Base-by-base conservation (phyloP, 306 rosid species). In the Vigna trinervia region DNA sequence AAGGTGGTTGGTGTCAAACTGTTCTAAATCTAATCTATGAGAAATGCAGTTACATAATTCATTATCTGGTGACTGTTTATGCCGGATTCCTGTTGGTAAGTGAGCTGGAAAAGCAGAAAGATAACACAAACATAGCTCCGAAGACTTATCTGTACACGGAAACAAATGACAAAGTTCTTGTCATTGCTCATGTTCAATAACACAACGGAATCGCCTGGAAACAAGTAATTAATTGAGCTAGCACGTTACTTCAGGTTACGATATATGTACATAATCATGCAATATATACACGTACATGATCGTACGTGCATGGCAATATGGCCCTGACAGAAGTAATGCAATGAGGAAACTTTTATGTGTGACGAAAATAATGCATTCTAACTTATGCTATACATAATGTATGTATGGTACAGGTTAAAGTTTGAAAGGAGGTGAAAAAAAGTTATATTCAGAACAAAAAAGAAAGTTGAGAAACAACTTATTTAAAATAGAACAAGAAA, bases 381-480 rank as follows among this genome's bases (percentile, higher is more conserved):
- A 8, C 72, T 48, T 64, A 36, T 5, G 54, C 63, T 76, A 52
- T 75, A 22, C 34, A 39, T 8, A 39, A 48, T 75, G 64, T 76
- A 64, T 63, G 63, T 43, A 39, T 66, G 74, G 67, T 65, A 77
- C 67, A 34, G 8, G 38, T 5, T 4, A 34, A 34, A 34, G 38
- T 5, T 4, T 34, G 38, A 5, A 34, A 1, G 38, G 38, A 34
- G 38, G 38, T 34, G 38, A 5, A 34, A 34, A 26, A 34, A 34
- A 34, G 7, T 34, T 34, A 5, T 5, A 5, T 34, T 34, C 38
- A 34, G 6, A 34, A 5, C 38, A 34, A 34, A 4, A 34, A 34
- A 4, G 23, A 34, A 5, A 4, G 38, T 34, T 34, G 38, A 34
- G 7, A 34, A 34, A 34, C 38, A 34, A 34, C 4, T 30, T 30